Base-by-base conservation (phyloP, 345 rosid genomes). In the Eucalyptus shirleyi region DNA sequence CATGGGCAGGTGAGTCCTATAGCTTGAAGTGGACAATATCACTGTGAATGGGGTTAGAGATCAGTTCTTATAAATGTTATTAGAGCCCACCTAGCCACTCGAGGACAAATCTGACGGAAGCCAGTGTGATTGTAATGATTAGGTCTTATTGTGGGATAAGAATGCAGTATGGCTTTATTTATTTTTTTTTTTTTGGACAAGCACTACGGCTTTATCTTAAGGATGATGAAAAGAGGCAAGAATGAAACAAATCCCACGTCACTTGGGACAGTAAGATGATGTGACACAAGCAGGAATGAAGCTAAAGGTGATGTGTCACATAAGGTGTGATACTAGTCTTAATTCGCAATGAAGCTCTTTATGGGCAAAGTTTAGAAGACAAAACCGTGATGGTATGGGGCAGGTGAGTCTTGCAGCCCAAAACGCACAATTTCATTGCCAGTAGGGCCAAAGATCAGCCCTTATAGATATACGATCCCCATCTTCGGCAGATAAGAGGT, bases 241-340 rank as follows among this genome's bases (percentile, higher is more conserved):
- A 56, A 24, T 24, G 1, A 56, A 56, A 1, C 1, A 5, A 56
- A 56, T 23, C 62, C 3, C 14, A 10, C 3, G 0, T 56, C 28
- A 56, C 14, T 2, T 0, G 6, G 6, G 12, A 26, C 0, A 0
- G 13, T 24, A 10, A 24, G 62, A 0, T 56, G 6, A 56, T 10
- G 62, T 56, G 60, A 5, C 30, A 53, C 1, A 4, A 53, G 24
- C 0, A 53, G 4, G 2, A 53, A 53, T 8, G 59, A 19, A 53
- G 10, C 5, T 19, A 1, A 53, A 53, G 26, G 26, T 19, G 10
- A 56, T 9, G 28, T 56, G 6, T 0, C 30, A 1, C 13, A 4
- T 56, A 5, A 56, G 14, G 62, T 56, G 30, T 56, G 62, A 56
- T 3, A 56, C 30, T 9, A 0, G 62, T 56, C 30, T 24, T 56